Conservation (phyloP, 2,329 filamentous ascomycete species). For the Monosporascus sp. region DNA sequence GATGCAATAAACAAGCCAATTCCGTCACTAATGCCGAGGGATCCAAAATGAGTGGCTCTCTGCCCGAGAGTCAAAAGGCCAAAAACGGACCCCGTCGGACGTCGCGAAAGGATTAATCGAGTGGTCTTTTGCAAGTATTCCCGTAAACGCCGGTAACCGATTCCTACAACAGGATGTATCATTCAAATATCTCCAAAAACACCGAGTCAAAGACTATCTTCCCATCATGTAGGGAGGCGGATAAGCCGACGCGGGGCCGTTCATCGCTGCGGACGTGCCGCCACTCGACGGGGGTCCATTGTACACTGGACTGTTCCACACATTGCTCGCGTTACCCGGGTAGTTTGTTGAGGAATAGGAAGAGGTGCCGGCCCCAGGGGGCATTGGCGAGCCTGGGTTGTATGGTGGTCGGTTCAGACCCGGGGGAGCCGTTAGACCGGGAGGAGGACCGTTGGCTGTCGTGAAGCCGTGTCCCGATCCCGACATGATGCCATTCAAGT, state of each 20-base stretch:
- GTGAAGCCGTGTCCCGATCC: slow-evolving; percentile 55
- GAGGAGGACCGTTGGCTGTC: slow-evolving; percentile 70
- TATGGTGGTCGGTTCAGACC: slow-evolving; percentile 44
- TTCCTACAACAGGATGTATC: slow-evolving; percentile 13
- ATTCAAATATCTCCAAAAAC: background rate
- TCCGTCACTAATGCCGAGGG: background rate
- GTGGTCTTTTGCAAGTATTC: background rate
- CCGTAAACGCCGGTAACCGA: slow-evolving; percentile 13
- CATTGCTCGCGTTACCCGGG: slow-evolving; percentile 11
- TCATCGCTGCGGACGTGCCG: slow-evolving; percentile 16
- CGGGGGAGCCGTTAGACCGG: slow-evolving; percentile 71
- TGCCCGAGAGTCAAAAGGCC: slow-evolving; percentile 15
- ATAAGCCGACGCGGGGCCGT: slow-evolving; percentile 15
- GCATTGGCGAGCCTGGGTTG: slow-evolving; percentile 12
- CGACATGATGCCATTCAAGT: slow-evolving; percentile 53
- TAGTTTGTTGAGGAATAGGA: slow-evolving; percentile 18
- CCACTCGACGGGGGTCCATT: slow-evolving; percentile 18
- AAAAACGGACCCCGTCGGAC: slow-evolving; percentile 1
- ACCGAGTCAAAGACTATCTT: slow-evolving; percentile 10
- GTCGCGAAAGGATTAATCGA: background rate
- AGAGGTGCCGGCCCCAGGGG: slow-evolving; percentile 15
- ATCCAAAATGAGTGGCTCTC: background rate
- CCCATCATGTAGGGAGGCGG: slow-evolving; percentile 21
- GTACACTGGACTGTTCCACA: slow-evolving; percentile 21
- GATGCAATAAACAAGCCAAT: slow-evolving; percentile 19